Base-by-base conservation (phyloP, 129 eudicot species). In the Apium graveolens region DNA sequence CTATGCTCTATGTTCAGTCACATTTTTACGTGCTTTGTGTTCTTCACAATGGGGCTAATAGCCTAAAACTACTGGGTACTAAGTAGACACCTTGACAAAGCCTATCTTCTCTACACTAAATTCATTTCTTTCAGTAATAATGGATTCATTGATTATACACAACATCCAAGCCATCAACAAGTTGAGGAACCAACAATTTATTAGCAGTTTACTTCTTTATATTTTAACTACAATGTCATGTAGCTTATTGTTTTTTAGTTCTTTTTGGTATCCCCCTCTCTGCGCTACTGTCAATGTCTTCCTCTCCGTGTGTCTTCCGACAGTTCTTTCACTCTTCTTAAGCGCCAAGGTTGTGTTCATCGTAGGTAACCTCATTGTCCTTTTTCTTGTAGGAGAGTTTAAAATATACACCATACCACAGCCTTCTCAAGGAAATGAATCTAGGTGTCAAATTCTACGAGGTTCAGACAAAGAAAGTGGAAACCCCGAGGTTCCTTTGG, bases 301-400 rank as follows among this genome's bases (percentile, higher is more conserved):
- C 77, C 82, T 89, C 76, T 85, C n/a, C 31, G 51, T 84, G 34
- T 79, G 80, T 69, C 75, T 89, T 43, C 90, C 90, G 7, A 84
- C 81, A 32, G 62, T 89, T 5, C 34, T 78, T 34, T 83, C 90
- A 0, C 80, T 86, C 62, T 76, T 89, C 83, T 77, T 89, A 72
- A 86, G 82, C 73, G 55, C 87, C 85, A 89, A 84, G 83, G 86
- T 81, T 42, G 72, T 86, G 74, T 89, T 89, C 78, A 62, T 89
- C 9, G 81, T 86, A 44, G 93, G 87, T 38, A 89, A 89, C 81
- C 89, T 89, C 80, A 89, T 89, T 68, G 86, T 89, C 77, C 74
- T 89, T 37, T 86, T 86, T 79, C 93, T 89, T 7, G 79, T 86
- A 53, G 87, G 90, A 46, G 89, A 89, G 75, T 89, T 90, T 18